Conservation (phyloP, 176 grass and related monocot species). For the Musa troglodytarum region DNA sequence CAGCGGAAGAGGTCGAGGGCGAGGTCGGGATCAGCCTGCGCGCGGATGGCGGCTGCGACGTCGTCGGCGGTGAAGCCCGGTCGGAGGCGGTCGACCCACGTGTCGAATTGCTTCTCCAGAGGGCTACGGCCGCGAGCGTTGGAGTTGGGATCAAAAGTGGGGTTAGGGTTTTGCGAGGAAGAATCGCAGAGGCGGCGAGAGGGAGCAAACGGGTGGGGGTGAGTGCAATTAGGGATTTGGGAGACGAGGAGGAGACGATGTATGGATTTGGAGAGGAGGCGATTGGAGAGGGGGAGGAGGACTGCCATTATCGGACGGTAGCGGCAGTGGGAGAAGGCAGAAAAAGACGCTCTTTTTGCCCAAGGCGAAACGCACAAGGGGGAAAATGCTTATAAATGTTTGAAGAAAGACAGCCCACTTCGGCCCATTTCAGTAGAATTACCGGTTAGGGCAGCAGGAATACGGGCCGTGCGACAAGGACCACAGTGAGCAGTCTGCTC, state of each 20-base stretch:
- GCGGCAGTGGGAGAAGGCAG: background rate
- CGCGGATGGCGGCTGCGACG: slow-evolving; percentile 45
- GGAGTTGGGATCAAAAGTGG: background rate
- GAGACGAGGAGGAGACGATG: slow-evolving; percentile 13
- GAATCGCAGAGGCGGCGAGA: slow-evolving; percentile 17
- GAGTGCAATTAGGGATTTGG: slow-evolving; percentile 2
- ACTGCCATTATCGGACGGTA: background rate
- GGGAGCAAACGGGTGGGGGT: background rate
- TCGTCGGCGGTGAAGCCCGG: slow-evolving; percentile 60
- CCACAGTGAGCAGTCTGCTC: no score
- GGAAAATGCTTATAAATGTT: no score
- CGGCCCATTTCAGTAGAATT: no score
- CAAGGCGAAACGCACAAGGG: no score
- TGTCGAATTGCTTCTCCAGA: slow-evolving; percentile 73
- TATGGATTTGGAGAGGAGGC: background rate
- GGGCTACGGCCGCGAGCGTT: slow-evolving; percentile 32
- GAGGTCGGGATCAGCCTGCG: slow-evolving; percentile 56
- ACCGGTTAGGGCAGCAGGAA: no score
- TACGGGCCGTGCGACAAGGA: no score
- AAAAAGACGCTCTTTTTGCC: no score
- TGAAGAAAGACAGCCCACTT: no score
- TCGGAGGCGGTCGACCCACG: slow-evolving; percentile 65
- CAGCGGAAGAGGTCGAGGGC: slow-evolving; percentile 88
- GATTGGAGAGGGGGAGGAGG: background rate
- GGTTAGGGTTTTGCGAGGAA: background rate